Percentiles rank a stretch among this genome's conserved stretches.
phyloP scores from a whole-genome alignment of 495 filamentous ascomycete genomes.

The Podospora appendiculata region DNA sequence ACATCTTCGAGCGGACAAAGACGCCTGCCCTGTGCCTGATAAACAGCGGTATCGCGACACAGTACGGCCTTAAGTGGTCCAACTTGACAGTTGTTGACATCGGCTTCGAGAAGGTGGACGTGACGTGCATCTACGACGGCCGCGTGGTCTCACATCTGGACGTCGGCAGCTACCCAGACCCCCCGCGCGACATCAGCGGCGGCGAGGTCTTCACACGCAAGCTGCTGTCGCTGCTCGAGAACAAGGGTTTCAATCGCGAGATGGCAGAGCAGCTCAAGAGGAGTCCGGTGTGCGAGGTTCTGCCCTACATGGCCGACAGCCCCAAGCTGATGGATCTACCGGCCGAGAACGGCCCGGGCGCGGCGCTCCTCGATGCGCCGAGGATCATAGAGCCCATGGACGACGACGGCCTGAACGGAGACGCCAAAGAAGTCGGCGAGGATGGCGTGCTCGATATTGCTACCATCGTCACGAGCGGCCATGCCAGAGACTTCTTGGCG shows the following conservation, averaged over 20 bases:
- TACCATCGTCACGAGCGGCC: constrained; percentile 82
- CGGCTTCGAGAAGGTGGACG: constrained; percentile 81
- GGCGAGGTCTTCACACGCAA: constrained; percentile 83
- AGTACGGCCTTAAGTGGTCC: constrained; percentile 71
- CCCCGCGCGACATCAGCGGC: constrained; percentile 58
- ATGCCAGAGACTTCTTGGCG: constrained; percentile 85
- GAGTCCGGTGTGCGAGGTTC: constrained; percentile 79
- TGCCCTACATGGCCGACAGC: constrained; percentile 57
- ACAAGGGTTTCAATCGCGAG: constrained; percentile 66
- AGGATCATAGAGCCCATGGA: constrained; percentile 23
- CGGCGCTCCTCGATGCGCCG: constrained; percentile 19
- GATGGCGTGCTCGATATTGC: constrained; percentile 93
- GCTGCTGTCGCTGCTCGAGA: constrained; percentile 58
- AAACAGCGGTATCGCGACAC: constrained; percentile 73
- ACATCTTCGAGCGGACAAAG: constrained; percentile 96
- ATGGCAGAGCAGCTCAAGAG: constrained; percentile 96
- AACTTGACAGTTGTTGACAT: constrained; percentile 83
- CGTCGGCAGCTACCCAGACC: constrained; percentile 43
- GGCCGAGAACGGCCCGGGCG: constrained; percentile 41
- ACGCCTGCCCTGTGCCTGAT: constrained; percentile 81
- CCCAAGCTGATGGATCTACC: constrained; percentile 45
- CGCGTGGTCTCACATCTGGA: constrained; percentile 40
- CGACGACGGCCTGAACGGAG: constrained; percentile 45
- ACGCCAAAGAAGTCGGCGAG: constrained; percentile 44
- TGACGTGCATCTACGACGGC: constrained; percentile 80